Conservation (phyloP, 805 yeast genomes). For the Monosporozyma solicola region DNA sequence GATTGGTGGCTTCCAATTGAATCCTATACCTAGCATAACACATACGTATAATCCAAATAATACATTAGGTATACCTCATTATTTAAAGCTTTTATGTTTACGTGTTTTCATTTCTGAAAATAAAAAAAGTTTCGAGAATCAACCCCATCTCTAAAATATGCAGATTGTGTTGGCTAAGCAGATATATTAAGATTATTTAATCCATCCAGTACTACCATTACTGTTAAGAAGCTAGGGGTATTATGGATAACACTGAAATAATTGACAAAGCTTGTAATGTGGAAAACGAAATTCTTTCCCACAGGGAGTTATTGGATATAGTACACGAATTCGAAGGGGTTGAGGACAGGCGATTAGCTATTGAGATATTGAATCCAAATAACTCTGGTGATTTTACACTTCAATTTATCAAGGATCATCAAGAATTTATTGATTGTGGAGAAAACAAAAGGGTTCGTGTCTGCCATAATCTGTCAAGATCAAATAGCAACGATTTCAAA, state of each 20-base stretch:
- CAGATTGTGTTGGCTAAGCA: too few species aligned
- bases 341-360: conserved; percentile 7
- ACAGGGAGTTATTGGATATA: conserved; percentile 13
- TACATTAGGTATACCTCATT: too few species aligned
- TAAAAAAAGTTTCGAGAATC: not conserved
- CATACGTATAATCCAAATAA: too few species aligned
- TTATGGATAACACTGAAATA: not conserved
- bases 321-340: conserved; percentile 10
- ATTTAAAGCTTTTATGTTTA: not conserved
- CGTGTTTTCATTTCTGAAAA: not conserved
- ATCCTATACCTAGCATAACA: too few species aligned
- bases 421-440: conserved; percentile 4
- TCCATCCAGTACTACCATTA: not conserved
- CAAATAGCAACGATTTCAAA: not conserved
- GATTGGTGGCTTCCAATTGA: not conserved
- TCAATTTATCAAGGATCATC: conserved; percentile 14
- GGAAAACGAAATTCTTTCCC: conserved; percentile 16
- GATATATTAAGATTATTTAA: not conserved
- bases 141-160: not conserved
- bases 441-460: conserved; percentile 10
- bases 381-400: conserved; percentile 18
- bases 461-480: conserved; percentile 17
- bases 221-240: not conserved
- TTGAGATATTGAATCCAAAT: conserved; percentile 6
- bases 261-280: conserved; percentile 7